Evolutionary conservation across 179 eudicot species (phyloP).

Genomic region (Heliamphora pulchella): DNA sequence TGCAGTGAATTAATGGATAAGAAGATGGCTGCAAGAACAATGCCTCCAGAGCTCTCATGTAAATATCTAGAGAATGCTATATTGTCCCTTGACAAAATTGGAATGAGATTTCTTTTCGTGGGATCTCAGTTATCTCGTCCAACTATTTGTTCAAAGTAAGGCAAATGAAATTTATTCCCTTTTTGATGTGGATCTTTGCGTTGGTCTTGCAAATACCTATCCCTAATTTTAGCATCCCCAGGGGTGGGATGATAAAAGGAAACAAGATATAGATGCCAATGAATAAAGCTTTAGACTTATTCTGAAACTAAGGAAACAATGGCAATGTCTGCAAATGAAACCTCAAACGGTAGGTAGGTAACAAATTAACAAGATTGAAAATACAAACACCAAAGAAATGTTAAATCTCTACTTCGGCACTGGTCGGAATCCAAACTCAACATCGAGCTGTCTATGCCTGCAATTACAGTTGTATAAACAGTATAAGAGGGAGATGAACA

Average conservation of each 20-base stretch:
- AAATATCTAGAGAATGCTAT: no score
- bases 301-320: constrained; percentile 10
- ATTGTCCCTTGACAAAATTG: no score
- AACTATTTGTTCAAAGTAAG: no score
- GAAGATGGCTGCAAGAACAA: no score
- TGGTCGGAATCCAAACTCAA: not conserved
- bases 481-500: not conserved
- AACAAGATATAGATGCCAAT: not conserved
- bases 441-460: constrained; percentile 15
- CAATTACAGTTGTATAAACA: not conserved
- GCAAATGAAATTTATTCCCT: no score
- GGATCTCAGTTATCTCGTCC: no score
- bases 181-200: no score
- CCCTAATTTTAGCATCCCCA: not conserved
- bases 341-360: not conserved
- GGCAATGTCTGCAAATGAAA: constrained; percentile 5
- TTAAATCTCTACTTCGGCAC: not conserved
- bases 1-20: no score
- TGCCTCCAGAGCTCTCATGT: no score
- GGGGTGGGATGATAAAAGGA: not conserved
- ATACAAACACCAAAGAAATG: not conserved
- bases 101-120: no score
- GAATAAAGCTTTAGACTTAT: not conserved
- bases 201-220: no score
- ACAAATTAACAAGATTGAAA: constrained; percentile 4